A percentile compares a stretch with the other conserved stretches of the same genome.
phyloP scores from a whole-genome alignment of 345 rosid genomes.

The Populus simonii region DNA sequence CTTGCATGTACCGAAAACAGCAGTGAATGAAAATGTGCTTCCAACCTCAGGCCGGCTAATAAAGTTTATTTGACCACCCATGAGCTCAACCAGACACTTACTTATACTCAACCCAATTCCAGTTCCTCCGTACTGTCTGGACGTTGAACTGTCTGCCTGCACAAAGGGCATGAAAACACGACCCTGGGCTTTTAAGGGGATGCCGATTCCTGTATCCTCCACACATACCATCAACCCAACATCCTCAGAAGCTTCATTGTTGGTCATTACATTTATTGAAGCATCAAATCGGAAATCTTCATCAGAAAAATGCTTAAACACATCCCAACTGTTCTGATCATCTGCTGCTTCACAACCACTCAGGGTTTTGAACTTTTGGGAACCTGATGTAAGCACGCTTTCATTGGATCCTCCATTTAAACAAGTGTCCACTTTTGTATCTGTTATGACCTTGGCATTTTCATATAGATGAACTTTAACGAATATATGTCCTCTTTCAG shows the following conservation, averaged over 20 bases:
- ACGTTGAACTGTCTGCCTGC: constrained; percentile 98
- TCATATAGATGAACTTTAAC: constrained; percentile 84
- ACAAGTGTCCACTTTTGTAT: constrained; percentile 35
- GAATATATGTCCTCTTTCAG: constrained; percentile 89
- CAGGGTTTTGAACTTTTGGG: constrained; percentile 56
- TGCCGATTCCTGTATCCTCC: constrained; percentile 96
- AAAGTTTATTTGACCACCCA: constrained; percentile 86
- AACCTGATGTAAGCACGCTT: constrained; percentile 16
- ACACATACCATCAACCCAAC: constrained; percentile 70
- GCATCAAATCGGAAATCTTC: constrained; percentile 39
- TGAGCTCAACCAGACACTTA: constrained; percentile 87
- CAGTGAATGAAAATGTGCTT: constrained; percentile 82
- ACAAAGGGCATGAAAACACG: constrained; percentile 92
- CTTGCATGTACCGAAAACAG: constrained; percentile 55
- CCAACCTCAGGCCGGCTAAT: constrained; percentile 77
- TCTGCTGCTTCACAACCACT: constrained; percentile 94
- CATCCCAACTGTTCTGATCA: constrained; percentile 80
- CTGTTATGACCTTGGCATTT: constrained; percentile 38
- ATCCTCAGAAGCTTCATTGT: constrained; percentile 38
- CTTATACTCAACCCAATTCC: constrained; percentile 98
- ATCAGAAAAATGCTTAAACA: constrained; percentile 58
- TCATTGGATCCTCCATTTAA: constrained; percentile 56
- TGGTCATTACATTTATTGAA: constrained; percentile 29
- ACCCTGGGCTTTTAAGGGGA: constrained; percentile 77
- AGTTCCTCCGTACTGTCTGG: constrained; percentile 87